Conservation (phyloP, 108 stramenopile genomes). For the Skeletonema tropicum region DNA sequence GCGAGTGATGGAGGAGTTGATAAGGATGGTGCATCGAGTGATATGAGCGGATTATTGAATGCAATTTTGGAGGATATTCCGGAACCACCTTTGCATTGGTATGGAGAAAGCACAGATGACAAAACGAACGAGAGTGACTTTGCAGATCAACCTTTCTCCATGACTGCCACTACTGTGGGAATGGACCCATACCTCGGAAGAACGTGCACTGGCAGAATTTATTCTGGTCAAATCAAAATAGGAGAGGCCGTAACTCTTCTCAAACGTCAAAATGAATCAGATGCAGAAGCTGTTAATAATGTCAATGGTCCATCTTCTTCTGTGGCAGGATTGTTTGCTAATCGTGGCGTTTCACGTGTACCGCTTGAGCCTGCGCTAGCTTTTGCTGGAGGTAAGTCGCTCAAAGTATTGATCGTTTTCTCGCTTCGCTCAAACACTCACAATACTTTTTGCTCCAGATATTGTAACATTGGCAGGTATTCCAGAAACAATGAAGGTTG, state of each 20-base stretch:
- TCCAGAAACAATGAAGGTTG: slow-evolving; percentile 81
- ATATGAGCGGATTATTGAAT: slow-evolving; percentile 88
- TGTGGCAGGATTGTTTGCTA: slow-evolving; percentile 78
- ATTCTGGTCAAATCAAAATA: slow-evolving; percentile 59
- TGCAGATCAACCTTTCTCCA: slow-evolving; percentile 64
- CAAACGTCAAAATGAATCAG: slow-evolving; percentile 23
- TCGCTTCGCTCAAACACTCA: no score
- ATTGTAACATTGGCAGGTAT: slow-evolving; percentile 95
- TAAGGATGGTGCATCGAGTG: slow-evolving; percentile 21
- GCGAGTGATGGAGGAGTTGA: slow-evolving; percentile 29
- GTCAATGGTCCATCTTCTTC: slow-evolving; percentile 27
- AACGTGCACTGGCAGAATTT: slow-evolving; percentile 82
- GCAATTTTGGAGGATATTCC: slow-evolving; percentile 78
- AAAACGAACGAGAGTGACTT: slow-evolving; percentile 45
- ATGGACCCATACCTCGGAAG: slow-evolving; percentile 87
- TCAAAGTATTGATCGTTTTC: no score
- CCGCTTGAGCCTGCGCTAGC: slow-evolving; percentile 81
- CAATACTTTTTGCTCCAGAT: no score
- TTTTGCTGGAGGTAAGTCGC: slow-evolving; percentile 87
- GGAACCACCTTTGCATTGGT: slow-evolving; percentile 67
- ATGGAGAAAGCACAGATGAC: slow-evolving; percentile 11
- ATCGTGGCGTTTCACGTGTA: slow-evolving; percentile 71
- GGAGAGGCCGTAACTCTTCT: slow-evolving; percentile 64
- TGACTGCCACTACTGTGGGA: slow-evolving; percentile 89
- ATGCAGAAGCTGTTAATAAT: not conserved